These are phyloP conservation scores for Thinopyrum elongatum DNA, from an alignment of 176 grass and related monocot genomes.

Conservation along the genomic window DNA sequence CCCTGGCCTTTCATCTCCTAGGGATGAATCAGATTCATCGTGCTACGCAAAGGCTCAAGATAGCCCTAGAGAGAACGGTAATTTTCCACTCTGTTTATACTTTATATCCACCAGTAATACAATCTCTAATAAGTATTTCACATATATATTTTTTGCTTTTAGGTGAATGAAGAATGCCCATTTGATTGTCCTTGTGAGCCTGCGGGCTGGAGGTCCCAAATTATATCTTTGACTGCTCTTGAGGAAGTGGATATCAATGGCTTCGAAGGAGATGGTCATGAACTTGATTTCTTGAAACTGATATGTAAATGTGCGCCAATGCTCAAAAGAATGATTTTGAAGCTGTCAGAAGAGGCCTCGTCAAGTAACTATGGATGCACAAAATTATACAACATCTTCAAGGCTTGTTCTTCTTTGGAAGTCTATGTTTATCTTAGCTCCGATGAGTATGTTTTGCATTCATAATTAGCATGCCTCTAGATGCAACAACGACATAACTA, in stretches of 20 bases:
- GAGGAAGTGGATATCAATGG: not conserved
- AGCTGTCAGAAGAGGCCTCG: too few species aligned
- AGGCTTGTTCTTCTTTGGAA: not conserved
- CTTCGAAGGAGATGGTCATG: not conserved
- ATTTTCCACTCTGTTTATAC: not conserved
- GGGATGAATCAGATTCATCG: too few species aligned
- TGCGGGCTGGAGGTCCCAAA: not conserved
- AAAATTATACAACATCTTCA: too few species aligned
- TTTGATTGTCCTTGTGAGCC: not conserved
- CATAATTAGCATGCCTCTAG: not conserved
- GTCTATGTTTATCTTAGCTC: too few species aligned
- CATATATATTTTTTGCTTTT: not conserved
- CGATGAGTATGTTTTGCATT: not conserved
- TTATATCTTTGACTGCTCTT: not conserved
- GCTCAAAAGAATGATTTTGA: too few species aligned
- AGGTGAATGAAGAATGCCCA: not conserved
- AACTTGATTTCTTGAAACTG: not conserved
- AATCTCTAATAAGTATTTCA: not conserved
- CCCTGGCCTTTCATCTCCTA: too few species aligned
- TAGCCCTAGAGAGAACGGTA: not conserved
- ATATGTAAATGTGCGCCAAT: too few species aligned
- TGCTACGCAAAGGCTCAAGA: too few species aligned
- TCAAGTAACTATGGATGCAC: too few species aligned
- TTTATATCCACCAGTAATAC: not conserved
- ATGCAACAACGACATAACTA: not conserved